Evolutionary conservation across 768 basidiomycete genomes (phyloP), one percentile per base, ranked within the genome.

Genomic region (Dictyophora rubrovolvata): DNA sequence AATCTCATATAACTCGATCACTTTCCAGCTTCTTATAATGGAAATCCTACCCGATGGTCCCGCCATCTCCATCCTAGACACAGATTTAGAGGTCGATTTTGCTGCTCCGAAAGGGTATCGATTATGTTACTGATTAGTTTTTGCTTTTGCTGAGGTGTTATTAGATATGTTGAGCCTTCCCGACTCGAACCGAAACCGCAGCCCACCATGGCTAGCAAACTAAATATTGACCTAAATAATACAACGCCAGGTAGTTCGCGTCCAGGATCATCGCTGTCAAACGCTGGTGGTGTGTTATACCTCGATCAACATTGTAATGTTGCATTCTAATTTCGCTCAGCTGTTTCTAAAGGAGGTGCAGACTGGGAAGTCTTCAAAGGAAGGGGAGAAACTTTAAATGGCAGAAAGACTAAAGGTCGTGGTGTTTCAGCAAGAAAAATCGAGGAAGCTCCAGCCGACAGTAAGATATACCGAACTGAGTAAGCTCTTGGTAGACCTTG

Each of bases 61-160:
- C 59, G 95, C 93, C 8, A 97, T 99, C 65, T 84, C 76, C 52
- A 82, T 97, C 54, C 73, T 96, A 54, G 93, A 99, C 68, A 97
- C 93, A 0, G 96, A 99, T 78, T 82, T 99, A 1, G 94, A 97
- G 72, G 96, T 98, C 57, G 96, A 99, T 70, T 98, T 98, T 68
- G 96, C 89, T 0, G 74, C 93, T 1, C 95, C 95, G 0, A 81
- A 90, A 20, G 89, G 89, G 57, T 53, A 47, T 12, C 16, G 3
- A 22, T 11, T 34, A 49, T 34, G 14, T n/a, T 33, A 5, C 6
- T 12, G 42, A 5, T 16, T 11, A 4, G 12, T 12, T 17, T 17
- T 60, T 51, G 6, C 78, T 61, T 77, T 79, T 59, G 76, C 70
- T 1, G 66, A 73, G 76, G 0, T 74, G 75, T 73, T 59, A 12